Conservation (phyloP, 2,329 filamentous ascomycete species). For the Pestalotiopsis sp. region DNA sequence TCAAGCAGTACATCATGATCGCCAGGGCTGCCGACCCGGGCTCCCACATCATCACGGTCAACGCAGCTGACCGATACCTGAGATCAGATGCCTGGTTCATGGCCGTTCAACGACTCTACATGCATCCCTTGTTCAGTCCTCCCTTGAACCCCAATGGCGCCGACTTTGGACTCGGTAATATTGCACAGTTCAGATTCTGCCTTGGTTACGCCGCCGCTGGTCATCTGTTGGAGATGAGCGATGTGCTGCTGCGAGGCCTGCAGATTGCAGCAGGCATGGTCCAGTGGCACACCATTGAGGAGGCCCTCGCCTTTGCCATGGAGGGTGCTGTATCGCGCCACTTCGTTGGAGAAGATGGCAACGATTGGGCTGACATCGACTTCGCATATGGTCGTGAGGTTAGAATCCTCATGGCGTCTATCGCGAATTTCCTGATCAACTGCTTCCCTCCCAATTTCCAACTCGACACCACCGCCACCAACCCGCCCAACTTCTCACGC, state of each 20-base stretch:
- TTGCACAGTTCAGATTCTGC: conserved; percentile 55
- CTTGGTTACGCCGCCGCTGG: conserved; percentile 68
- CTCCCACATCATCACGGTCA: conserved; percentile 44
- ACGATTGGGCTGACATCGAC: conserved; percentile 24
- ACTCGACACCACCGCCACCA: conserved; percentile 49
- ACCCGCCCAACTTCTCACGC: conserved; percentile 41
- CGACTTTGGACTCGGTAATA: conserved; percentile 39
- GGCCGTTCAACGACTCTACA: conserved; percentile 60
- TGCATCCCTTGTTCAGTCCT: conserved; percentile 49
- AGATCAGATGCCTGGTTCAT: conserved; percentile 59
- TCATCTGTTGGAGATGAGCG: conserved; percentile 56
- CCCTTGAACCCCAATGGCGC: conserved; percentile 31
- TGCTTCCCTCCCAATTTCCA: conserved; percentile 63
- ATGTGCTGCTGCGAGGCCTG: conserved; percentile 59
- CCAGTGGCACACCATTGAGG: conserved; percentile 65
- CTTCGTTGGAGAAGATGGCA: conserved; percentile 19
- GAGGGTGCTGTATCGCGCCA: conserved; percentile 41
- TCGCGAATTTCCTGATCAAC: conserved; percentile 61
- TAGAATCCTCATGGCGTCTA: conserved; percentile 54
- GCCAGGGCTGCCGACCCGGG: conserved; percentile 34
- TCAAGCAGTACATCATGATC: conserved; percentile 36
- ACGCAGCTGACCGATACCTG: conserved; percentile 54
- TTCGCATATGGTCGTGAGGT: conserved; percentile 59
- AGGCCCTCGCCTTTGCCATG: conserved; percentile 59
- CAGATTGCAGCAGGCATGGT: conserved; percentile 61